Evolutionary conservation across 768 basidiomycete genomes (phyloP), one percentile per base, ranked within the genome.

Genomic region (Pleurotus citrinopileatus): DNA sequence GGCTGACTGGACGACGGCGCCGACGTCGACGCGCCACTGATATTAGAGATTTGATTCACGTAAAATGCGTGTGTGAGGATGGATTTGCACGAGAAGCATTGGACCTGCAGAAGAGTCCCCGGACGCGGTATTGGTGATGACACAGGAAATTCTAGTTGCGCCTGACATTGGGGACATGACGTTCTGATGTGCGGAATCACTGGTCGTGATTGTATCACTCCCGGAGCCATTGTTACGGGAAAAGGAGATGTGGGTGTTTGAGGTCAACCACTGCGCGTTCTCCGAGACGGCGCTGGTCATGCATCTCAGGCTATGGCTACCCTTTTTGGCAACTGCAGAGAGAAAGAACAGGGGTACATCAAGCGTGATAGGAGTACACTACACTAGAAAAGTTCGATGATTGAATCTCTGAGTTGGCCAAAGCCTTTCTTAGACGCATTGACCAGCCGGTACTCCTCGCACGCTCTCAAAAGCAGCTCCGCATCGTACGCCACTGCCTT

Each of bases 61-160:
- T 89, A 88, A 70, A 86, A 89, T 1, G 79, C 75, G 69, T 89
- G 85, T 44, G 77, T 70, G 54, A 85, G 76, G 27, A 84, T 64
- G 2, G 73, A 65, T 52, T 78, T 73, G 68, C 92, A 95, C 42
- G 75, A 71, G 64, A 77, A 89, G 67, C 92, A 95, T 54, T 80
- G 80, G 53, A 94, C 69, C 55, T 78, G 78, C 7, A 93, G 80
- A 3, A 85, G 61, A 0, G 83, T 78, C 36, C 82, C 75, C 17
- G 79, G 69, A 15, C 77, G 67, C n/a, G 84, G 85, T 10, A 69
- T 64, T 0, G 86, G 80, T 0, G 65, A 70, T 0, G 88, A 91
- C 3, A 85, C 75, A 0, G 83, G 79, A 59, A 91, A 92, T 65
- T 92, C 89, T 15, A 92, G 69, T 1, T 70, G 68, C 2, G 70